Percentiles rank a stretch among this genome's conserved stretches.
These are phyloP conservation scores for Cladophialophora bantiana DNA, from an alignment of 2,329 filamentous ascomycete genomes.

Conservation along the genomic window DNA sequence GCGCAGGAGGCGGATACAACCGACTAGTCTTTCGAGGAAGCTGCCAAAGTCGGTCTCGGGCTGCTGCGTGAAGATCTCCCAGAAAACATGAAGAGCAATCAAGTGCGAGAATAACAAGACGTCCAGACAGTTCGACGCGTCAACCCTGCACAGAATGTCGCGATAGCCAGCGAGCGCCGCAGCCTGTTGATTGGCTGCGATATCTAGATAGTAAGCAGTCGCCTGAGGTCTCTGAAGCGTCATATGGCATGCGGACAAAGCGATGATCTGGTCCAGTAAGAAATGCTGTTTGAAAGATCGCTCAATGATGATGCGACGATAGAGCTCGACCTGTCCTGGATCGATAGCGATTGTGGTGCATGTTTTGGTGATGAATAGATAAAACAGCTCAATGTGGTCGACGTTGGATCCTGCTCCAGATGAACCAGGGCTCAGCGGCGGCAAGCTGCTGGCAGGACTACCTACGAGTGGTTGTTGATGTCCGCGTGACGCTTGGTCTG, in stretches of 20 bases:
- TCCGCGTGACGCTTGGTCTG: no score
- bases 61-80: slow-evolving; percentile 54
- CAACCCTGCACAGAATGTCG: slow-evolving; percentile 18
- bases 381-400: slow-evolving; percentile 44
- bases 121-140: slow-evolving; percentile 27
- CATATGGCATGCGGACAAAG: slow-evolving; percentile 44
- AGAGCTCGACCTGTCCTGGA: slow-evolving; percentile 6
- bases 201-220: slow-evolving; percentile 23
- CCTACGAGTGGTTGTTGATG: no score
- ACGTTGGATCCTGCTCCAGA: slow-evolving; percentile 36
- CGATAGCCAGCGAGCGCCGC: slow-evolving; percentile 31
- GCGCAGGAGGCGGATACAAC: slow-evolving; percentile 41
- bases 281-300: slow-evolving; percentile 45
- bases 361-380: slow-evolving; percentile 40
- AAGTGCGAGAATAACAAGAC: slow-evolving; percentile 35
- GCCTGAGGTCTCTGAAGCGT: slow-evolving; percentile 45
- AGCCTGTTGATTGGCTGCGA: slow-evolving; percentile 32
- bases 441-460: slow-evolving; percentile 12
- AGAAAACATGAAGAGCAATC: slow-evolving; percentile 45
- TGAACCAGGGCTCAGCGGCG: no score
- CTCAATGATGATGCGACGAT: slow-evolving; percentile 19
- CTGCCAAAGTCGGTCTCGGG: slow-evolving; percentile 46
- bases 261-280: slow-evolving; percentile 40
- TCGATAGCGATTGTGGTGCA: slow-evolving; percentile 41
- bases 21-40: slow-evolving; percentile 42